Conservation (phyloP, 805 yeast species). For the Kodamaea sagamina region DNA sequence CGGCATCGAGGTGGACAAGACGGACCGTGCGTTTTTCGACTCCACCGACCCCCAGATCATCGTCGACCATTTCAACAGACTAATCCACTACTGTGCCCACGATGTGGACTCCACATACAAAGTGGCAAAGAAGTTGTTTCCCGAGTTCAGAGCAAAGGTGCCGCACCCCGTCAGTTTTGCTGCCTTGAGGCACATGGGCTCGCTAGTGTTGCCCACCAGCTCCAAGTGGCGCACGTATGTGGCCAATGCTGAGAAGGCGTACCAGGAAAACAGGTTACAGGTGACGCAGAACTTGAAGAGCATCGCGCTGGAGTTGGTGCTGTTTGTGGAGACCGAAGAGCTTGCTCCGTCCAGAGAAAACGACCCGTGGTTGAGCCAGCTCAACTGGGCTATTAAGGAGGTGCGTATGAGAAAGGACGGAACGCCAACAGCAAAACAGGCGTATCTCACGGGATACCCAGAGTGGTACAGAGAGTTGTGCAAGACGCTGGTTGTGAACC, state of each 20-base stretch:
- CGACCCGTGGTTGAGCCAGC: slow-evolving; percentile 90
- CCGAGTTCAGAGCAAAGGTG: slow-evolving; percentile 62
- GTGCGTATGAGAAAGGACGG: slow-evolving; percentile 67
- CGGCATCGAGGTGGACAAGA: slow-evolving; percentile 64
- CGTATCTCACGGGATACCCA: slow-evolving; percentile 84
- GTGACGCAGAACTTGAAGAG: slow-evolving; percentile 60
- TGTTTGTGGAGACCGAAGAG: slow-evolving; percentile 36
- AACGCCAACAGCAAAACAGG: slow-evolving; percentile 65
- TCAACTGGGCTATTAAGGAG: slow-evolving; percentile 80
- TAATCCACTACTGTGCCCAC: slow-evolving; percentile 79
- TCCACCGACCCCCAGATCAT: slow-evolving; percentile 55
- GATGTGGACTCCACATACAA: slow-evolving; percentile 78
- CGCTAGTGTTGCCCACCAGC: slow-evolving; percentile 77
- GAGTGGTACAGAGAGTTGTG: slow-evolving; percentile 80
- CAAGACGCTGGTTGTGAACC: slow-evolving; percentile 28
- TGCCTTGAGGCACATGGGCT: slow-evolving; percentile 73
- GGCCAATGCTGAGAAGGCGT: slow-evolving; percentile 64
- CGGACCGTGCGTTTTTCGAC: slow-evolving; percentile 63
- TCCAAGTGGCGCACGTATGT: slow-evolving; percentile 72
- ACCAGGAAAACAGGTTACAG: slow-evolving; percentile 54
- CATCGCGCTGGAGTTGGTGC: slow-evolving; percentile 62
- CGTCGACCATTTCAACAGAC: slow-evolving; percentile 53
- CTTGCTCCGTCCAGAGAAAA: slow-evolving; percentile 5
- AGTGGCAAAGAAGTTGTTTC: slow-evolving; percentile 69
- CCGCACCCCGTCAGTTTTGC: slow-evolving; percentile 97